Evolutionary conservation across 768 basidiomycete genomes (phyloP), one percentile per base, ranked within the genome.

Genomic region (Pleurotus platypus): DNA sequence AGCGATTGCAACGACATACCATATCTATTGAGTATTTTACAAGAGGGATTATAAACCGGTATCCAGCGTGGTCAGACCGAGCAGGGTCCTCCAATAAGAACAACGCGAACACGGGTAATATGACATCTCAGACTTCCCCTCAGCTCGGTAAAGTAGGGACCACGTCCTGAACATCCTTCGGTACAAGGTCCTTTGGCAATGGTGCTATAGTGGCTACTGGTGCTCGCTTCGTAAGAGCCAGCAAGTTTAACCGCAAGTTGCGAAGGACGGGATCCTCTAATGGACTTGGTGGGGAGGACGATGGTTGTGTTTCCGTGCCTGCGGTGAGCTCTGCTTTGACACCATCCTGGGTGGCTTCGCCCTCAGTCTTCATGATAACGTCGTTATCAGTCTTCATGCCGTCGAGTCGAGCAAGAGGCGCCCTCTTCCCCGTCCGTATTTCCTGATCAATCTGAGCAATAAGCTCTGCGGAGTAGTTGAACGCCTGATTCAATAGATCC

Each of bases 221-320:
- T 8, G 89, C 89, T 5, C 89, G 80, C 65, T 90, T 90, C 57
- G 87, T 86, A 35, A 92, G 75, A 1, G 89, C 89, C 24, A 92
- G 77, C 26, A 92, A 73, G 65, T 90, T 91, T 61, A 92, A 73
- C 39, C 90, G 79, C 49, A 91, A 72, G 54, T 84, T 79, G 55
- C 80, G 78, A 63, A 85, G 48, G 15, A 73, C 61, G 2, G 79
- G 74, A 56, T 86, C 81, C 65, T 87, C 86, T 16, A 37, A 24
- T 20, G 15, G 58, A 39, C 49, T 59, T 59, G 8, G 40, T 30
- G 43, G 60, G 46, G 37, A 55, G 45, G 47, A 50, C 54, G 42
- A 27, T 26, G 24, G 24, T 26, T 1, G 30, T 11, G 9, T 4
- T 9, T 35, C 30, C 30, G 22, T 15, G 8, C 13, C 20, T 49